Evolutionary conservation across 73 alveolate genomes (phyloP).

Genomic region (Blepharisma stoltei): DNA sequence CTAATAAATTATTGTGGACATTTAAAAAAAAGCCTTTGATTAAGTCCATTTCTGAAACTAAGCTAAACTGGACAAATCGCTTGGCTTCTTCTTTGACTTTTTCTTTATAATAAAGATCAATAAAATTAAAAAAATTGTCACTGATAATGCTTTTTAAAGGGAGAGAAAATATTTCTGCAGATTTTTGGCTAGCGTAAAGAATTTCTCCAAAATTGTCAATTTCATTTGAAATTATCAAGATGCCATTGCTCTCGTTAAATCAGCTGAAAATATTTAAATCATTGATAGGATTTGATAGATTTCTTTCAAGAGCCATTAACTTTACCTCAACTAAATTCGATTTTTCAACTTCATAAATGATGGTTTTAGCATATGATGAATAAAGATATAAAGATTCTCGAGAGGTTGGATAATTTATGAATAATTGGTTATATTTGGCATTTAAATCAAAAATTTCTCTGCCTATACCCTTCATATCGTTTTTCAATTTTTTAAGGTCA

Average conservation of each 20-base stretch:
- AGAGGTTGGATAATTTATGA: background rate
- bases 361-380: background rate
- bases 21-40: background rate
- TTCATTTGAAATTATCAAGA: background rate
- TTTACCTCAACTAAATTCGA: background rate
- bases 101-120: background rate
- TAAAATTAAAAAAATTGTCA: background rate
- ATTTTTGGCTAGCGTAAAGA: background rate
- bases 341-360: background rate
- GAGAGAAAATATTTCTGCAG: background rate
- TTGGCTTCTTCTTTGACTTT: background rate
- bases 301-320: background rate
- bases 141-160: background rate
- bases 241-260: background rate
- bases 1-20: background rate
- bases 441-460: background rate
- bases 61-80: background rate
- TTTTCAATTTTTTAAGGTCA: background rate
- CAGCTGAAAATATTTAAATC: background rate
- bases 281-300: background rate
- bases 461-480: background rate
- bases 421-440: background rate
- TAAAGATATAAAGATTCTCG: background rate
- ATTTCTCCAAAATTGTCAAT: background rate
- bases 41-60: background rate